phyloP scores from a whole-genome alignment of 2,329 filamentous ascomycete species.

The Colletotrichum trifolii region DNA sequence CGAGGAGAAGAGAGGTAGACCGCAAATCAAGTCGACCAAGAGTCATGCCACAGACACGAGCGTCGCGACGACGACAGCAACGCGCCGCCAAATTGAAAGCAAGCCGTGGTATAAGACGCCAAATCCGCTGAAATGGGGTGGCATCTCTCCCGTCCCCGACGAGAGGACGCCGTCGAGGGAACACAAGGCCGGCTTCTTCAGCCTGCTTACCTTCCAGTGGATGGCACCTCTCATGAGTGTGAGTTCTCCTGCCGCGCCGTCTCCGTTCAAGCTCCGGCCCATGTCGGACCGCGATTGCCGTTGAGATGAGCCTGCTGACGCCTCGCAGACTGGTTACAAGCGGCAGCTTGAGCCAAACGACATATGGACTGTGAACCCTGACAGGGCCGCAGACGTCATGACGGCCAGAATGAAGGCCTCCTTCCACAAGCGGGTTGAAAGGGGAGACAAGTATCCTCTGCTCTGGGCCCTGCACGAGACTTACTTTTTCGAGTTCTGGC shows the following conservation, averaged over 20 bases:
- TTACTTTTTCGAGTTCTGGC: constrained; percentile 84
- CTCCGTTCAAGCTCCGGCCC: not conserved
- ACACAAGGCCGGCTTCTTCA: constrained; percentile 78
- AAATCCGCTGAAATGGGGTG: constrained; percentile 72
- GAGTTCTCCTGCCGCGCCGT: constrained; percentile 45
- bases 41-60: constrained; percentile 67
- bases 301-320: not conserved
- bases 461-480: constrained; percentile 87
- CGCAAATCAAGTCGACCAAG: constrained; percentile 53
- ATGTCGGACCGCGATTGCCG: not conserved
- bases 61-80: constrained; percentile 55
- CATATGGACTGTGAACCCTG: constrained; percentile 88
- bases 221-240: constrained; percentile 87
- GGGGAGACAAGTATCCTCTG: constrained; percentile 78
- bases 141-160: constrained; percentile 65
- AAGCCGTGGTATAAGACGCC: constrained; percentile 72
- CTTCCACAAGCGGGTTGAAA: constrained; percentile 75
- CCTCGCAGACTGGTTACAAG: constrained; percentile 79
- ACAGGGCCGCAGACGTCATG: constrained; percentile 77
- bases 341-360: constrained; percentile 85
- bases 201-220: constrained; percentile 86
- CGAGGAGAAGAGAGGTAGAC: constrained; percentile 29
- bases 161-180: constrained; percentile 71
- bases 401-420: constrained; percentile 73
- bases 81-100: constrained; percentile 44